Base-by-base conservation (phyloP, 2,329 filamentous ascomycete genomes). In the Myriangium duriaei region DNA sequence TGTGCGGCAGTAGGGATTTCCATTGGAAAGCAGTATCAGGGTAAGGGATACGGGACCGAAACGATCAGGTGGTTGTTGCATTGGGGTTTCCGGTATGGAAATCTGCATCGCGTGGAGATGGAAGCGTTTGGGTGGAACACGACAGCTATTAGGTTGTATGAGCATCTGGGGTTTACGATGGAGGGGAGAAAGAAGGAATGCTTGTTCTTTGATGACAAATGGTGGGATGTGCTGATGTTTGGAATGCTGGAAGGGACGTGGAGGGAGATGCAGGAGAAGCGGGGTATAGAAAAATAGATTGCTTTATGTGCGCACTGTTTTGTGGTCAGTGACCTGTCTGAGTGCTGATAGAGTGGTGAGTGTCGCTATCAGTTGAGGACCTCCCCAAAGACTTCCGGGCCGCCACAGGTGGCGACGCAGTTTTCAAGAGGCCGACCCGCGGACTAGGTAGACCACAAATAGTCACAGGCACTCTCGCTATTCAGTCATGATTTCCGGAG, bases 61-160 rank as follows among this genome's bases (percentile, higher is more conserved):
- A 60, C 63, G 1, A 62, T 70, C 31, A 51, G 54, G 16, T 72
- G 65, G 66, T 58, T 51, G 1, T 45, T 68, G 3, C 56, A 63
- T 13, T 70, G 65, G 58, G 61, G 60, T 0, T 71, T 71, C 43
- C 46, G 49, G 3, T 51, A 52, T 12, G 64, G 56, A 1, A 61
- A 60, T 0, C 46, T 67, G 48, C 67, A 71, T 42, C 51, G 61
- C 4, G 58, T 71, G 12, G 50, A 47, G 7, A 55, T 71, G 4
- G 46, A 48, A 3, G 58, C 57, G 0, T 57, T 63, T 19, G 57
- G 48, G 7, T 69, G 57, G 38, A 71, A 70, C 34, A 48, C 51
- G 18, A 54, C 62, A 1, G 66, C 63, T 1, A 32, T 54, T 7
- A 51, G 56, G 12, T 37, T 70, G 47, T 70, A 70, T 43, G 50